Percentiles rank a stretch among this genome's conserved stretches.
Evolutionary conservation across 1,284 basidiomycete species (phyloP).

Genomic region (Ustilago sp.): DNA sequence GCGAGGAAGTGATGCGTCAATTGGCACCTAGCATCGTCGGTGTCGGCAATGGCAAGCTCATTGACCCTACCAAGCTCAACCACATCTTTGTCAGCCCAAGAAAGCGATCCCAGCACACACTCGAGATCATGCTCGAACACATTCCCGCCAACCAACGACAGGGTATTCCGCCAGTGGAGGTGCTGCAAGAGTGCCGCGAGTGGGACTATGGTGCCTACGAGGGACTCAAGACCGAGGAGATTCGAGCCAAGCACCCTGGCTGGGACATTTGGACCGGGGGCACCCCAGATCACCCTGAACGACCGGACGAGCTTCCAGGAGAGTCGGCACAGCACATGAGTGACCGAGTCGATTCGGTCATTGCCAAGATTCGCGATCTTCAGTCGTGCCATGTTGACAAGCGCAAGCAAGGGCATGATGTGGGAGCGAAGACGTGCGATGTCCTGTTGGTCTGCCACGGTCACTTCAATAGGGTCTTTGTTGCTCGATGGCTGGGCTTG

Average conservation of each 20-base stretch:
- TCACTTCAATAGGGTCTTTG: slow-evolving; percentile 66
- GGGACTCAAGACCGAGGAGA: slow-evolving; percentile 63
- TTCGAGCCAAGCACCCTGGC: slow-evolving; percentile 52
- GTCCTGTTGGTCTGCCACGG: slow-evolving; percentile 66
- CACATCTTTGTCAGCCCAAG: slow-evolving; percentile 63
- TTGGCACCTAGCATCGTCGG: slow-evolving; percentile 62
- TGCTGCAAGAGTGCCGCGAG: slow-evolving; percentile 62
- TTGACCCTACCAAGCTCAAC: slow-evolving; percentile 57
- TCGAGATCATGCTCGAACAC: slow-evolving; percentile 60
- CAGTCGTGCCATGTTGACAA: slow-evolving; percentile 59
- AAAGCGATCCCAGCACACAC: slow-evolving; percentile 55
- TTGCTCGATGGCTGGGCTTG: slow-evolving; percentile 64
- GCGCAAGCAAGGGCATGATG: slow-evolving; percentile 46
- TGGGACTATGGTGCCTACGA: slow-evolving; percentile 69
- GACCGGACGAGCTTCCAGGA: slow-evolving; percentile 56
- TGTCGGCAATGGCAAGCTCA: slow-evolving; percentile 51
- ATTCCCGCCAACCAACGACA: slow-evolving; percentile 35
- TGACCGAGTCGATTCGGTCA: slow-evolving; percentile 60
- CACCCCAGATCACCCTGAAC: slow-evolving; percentile 58
- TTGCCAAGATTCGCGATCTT: slow-evolving; percentile 54
- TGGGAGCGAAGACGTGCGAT: slow-evolving; percentile 55
- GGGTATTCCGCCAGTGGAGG: slow-evolving; percentile 45
- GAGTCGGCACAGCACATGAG: slow-evolving; percentile 64
- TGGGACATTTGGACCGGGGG: slow-evolving; percentile 68
- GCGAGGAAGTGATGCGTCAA: slow-evolving; percentile 59